phyloP scores from a whole-genome alignment of 192 early-diverging fungal species.

The Lunasporangiospora selenospora region DNA sequence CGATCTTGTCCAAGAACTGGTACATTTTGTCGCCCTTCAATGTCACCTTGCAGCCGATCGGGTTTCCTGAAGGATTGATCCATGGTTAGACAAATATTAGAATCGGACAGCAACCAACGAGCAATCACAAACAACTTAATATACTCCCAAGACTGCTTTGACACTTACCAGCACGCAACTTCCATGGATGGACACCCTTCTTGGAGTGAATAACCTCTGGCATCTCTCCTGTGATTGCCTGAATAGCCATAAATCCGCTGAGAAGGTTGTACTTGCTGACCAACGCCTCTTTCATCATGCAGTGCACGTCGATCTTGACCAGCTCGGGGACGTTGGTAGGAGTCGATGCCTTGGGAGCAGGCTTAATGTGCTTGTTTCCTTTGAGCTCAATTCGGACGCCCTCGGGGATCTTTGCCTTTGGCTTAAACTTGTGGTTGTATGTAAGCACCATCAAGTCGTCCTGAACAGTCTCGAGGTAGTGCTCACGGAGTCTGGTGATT shows the following conservation, averaged over 20 bases:
- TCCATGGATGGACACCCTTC: slow-evolving; percentile 80
- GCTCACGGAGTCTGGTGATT: slow-evolving; percentile 53
- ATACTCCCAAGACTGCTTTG: too few relatives aligned
- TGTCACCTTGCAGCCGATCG: slow-evolving; percentile 84
- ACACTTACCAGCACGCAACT: slow-evolving; percentile 78
- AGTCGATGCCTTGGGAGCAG: slow-evolving; percentile 63
- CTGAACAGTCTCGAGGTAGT: slow-evolving; percentile 53
- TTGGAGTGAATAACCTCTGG: slow-evolving; percentile 85
- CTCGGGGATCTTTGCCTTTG: slow-evolving; percentile 43
- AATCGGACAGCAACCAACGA: background rate
- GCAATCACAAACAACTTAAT: background rate
- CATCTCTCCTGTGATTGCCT: slow-evolving; percentile 83
- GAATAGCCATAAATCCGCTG: slow-evolving; percentile 90
- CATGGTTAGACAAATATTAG: background rate
- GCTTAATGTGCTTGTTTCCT: slow-evolving; percentile 58
- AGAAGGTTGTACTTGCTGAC: slow-evolving; percentile 90
- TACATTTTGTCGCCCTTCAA: slow-evolving; percentile 89
- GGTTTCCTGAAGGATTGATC: slow-evolving; percentile 70
- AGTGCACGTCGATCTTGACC: slow-evolving; percentile 80
- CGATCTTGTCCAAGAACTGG: slow-evolving; percentile 93
- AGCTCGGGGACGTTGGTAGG: slow-evolving; percentile 71
- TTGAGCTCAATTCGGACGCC: slow-evolving; percentile 43
- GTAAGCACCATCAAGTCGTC: slow-evolving; percentile 63
- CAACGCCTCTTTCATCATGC: slow-evolving; percentile 87
- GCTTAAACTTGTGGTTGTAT: slow-evolving; percentile 55